Percentiles rank a stretch among this genome's conserved stretches.
Conservation (phyloP, 140 eudicot genomes). For the Anethum foeniculum region DNA sequence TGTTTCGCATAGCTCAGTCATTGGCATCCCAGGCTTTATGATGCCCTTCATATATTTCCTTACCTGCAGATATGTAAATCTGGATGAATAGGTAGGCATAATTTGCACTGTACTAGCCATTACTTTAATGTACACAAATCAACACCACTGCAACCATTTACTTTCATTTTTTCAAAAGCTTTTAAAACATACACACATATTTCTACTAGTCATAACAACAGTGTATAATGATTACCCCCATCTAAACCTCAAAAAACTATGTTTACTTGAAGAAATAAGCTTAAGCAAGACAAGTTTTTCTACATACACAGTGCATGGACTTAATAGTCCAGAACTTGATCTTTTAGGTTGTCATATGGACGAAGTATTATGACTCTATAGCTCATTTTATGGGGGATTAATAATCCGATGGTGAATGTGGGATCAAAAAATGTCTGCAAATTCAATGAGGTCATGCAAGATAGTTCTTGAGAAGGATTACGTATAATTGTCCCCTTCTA, state of each 20-base stretch:
- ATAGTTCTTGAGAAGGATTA: not conserved
- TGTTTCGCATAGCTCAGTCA: conserved; percentile 98
- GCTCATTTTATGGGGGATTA: not conserved
- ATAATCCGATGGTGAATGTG: not conserved
- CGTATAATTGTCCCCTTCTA: not conserved
- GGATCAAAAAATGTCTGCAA: not conserved
- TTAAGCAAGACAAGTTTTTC: not conserved
- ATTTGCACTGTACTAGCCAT: not conserved
- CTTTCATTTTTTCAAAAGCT: not conserved
- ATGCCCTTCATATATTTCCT: conserved; percentile 78
- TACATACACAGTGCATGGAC: not conserved
- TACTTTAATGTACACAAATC: not conserved
- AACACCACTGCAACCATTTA: not conserved
- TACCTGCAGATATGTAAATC: conserved; percentile 39
- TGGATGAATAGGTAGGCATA: not conserved
- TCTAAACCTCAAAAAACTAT: not conserved
- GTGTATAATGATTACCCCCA: not conserved
- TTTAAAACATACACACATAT: not conserved
- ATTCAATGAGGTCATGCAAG: not conserved
- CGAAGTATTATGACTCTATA: not conserved
- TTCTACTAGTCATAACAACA: not conserved
- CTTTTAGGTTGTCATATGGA: not conserved
- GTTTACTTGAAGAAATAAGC: not conserved
- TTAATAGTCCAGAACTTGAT: not conserved
- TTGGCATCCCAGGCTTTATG: conserved; percentile 91